phyloP scores from a whole-genome alignment of 768 basidiomycete genomes.

The Xerocomellus intermedius region DNA sequence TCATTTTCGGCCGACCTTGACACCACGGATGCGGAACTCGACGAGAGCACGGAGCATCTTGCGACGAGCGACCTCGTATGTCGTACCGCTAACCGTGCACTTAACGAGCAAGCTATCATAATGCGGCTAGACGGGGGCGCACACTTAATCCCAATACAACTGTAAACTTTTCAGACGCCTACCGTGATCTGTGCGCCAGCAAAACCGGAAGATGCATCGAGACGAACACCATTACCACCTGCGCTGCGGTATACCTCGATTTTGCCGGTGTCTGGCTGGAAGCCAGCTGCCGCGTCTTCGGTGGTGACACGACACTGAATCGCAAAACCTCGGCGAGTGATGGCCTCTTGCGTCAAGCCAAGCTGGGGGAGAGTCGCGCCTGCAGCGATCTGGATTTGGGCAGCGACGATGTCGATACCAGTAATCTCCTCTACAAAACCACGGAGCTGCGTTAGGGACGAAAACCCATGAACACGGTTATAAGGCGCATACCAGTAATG shows the following conservation, averaged over 20 bases:
- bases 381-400: slow-evolving; percentile 99
- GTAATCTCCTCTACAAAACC: slow-evolving; percentile 90
- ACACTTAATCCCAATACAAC: slow-evolving; percentile 3
- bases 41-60: slow-evolving; percentile 99
- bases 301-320: slow-evolving; percentile 99
- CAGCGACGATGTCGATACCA: slow-evolving; percentile 98
- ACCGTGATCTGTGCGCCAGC: slow-evolving; percentile 99
- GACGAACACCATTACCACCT: slow-evolving; percentile 96
- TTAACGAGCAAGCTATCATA: slow-evolving; percentile 98
- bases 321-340: slow-evolving; percentile 93
- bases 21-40: slow-evolving; percentile 98
- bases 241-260: slow-evolving; percentile 99
- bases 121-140: slow-evolving; percentile 63
- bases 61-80: slow-evolving; percentile 96
- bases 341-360: slow-evolving; percentile 93
- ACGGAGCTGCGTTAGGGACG: neutral
- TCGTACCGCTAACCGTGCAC: slow-evolving; percentile 92
- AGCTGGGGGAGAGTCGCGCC: slow-evolving; percentile 94
- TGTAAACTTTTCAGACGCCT: slow-evolving; percentile 24
- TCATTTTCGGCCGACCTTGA: slow-evolving; percentile 58
- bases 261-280: slow-evolving; percentile 99
- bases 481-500: slow-evolving; percentile 74
- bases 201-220: slow-evolving; percentile 96
- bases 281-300: slow-evolving; percentile 86
- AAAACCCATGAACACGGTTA: neutral